Evolutionary conservation across 768 basidiomycete genomes (phyloP), one percentile per base, ranked within the genome.

Genomic region (Lentinula sp.): DNA sequence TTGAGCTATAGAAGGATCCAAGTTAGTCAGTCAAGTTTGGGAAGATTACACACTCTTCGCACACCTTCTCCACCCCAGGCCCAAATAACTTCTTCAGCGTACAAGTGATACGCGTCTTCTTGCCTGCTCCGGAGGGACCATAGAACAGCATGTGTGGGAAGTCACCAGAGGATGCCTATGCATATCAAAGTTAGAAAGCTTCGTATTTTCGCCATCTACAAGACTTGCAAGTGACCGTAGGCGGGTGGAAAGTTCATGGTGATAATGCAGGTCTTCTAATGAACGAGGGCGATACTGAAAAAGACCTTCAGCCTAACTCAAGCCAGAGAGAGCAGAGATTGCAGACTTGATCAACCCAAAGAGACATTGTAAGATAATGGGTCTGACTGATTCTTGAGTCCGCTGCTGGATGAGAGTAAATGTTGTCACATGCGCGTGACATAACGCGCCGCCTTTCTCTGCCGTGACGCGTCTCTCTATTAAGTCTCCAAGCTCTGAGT

Each of bases 91-190:
- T 88, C 64, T 88, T 79, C 61, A 99, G 71, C 5, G 93, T 95
- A 63, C 91, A 92, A 66, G 88, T 88, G 66, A 98, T 94, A 40
- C 96, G 81, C 48, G 96, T 98, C 82, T 99, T 99, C 80, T 98
- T 98, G 15, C 96, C 96, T 13, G 96, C 94, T 21, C 96, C 96
- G 4, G 92, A 92, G 8, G 96, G 96, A 0, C 96, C 96, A 69
- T 98, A 99, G 77, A 98, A 96, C 1, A 99, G 84, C 78, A 97
- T 87, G 71, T 99, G 96, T 7, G 96, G 96, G 70, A 99, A 98
- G 77, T 98, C 95, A 0, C 93, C 92, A 1, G 92, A 88, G 1
- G 86, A 82, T 0, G 95, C 88, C 92, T 94, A 37, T 9, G 18
- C 0, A 68, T 1, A 39, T 3, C 42, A 7, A 60, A 49, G 62